phyloP scores from a whole-genome alignment of 2,329 filamentous ascomycete species.

The Beauveria sp. region DNA sequence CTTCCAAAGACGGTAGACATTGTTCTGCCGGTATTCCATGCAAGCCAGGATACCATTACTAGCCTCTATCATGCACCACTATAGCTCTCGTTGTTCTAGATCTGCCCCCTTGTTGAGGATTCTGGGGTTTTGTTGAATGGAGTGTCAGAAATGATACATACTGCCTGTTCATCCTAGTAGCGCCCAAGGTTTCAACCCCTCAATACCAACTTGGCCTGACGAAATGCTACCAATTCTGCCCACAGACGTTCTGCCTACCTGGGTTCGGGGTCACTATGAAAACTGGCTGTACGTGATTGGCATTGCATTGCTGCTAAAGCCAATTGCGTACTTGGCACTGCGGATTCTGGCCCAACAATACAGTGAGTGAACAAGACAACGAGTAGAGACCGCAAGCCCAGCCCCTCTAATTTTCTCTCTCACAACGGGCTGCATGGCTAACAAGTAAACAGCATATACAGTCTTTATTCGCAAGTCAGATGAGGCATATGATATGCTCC shows the following conservation, averaged over 20 bases:
- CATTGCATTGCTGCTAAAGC: neutral
- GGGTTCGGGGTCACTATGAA: neutral
- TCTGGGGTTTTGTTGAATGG: neutral
- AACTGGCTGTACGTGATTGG: neutral
- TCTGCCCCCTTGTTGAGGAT: too few species aligned
- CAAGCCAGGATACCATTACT: neutral
- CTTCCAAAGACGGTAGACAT: neutral
- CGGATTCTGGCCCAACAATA: neutral
- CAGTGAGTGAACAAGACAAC: neutral
- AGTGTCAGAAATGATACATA: neutral
- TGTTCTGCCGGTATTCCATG: neutral
- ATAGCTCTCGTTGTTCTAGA: neutral
- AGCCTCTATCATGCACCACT: neutral
- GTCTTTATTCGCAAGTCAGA: neutral
- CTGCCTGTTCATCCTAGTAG: neutral
- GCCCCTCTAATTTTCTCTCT: neutral
- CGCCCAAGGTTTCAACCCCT: neutral
- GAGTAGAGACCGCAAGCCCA: neutral
- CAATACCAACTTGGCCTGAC: neutral
- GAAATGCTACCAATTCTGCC: neutral
- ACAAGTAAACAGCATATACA: neutral
- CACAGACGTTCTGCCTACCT: neutral
- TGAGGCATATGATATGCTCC: neutral
- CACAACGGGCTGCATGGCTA: neutral
- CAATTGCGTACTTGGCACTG: neutral